Evolutionary conservation across 2,329 filamentous ascomycete species (phyloP), one percentile per base, ranked within the genome.

Genomic region (Saccharata proteae): DNA sequence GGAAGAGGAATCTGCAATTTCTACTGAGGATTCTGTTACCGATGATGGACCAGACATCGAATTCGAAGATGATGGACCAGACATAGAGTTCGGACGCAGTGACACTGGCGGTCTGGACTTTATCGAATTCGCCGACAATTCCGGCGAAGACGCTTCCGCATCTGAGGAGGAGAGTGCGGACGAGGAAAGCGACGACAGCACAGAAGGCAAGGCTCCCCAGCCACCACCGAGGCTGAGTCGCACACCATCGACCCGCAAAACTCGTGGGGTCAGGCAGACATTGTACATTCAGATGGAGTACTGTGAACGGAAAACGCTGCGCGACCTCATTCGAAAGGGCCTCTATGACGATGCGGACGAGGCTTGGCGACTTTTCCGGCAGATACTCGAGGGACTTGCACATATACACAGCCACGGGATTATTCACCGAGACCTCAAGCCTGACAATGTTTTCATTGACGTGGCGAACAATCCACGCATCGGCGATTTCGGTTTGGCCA

Each of bases 221-320:
- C n/a, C n/a, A n/a, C n/a, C n/a, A n/a, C n/a, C n/a, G n/a, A 40
- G 44, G 9, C 46, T 48, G 31, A 52, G 40, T 40, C 52, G 61
- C 8, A 52, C 56, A 26, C 55, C 57, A 30, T 65, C 64, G 12
- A 60, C 59, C 31, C 65, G 65, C 10, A 55, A 58, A 33, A 59
- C 61, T 13, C 24, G 37, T 12, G 64, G 69, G 25, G 69, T 71
- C 38, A 72, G 71, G 31, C 86, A 80, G 0, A 77, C 86, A 5
- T 67, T 98, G 24, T 98, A 94, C 52, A 96, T 98, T 34, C 90
- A 93, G 38, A 98, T 98, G 90, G 90, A 98, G 51, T 93, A 94
- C 43, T 98, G 90, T 48, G 88, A 96, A 52, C 90, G 88, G 49
- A 74, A 81, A 42, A 96, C 90, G 0, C 69, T 98, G 18, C 78